phyloP scores from a whole-genome alignment of 805 yeast species.

The Kregervanrija delftensis region DNA sequence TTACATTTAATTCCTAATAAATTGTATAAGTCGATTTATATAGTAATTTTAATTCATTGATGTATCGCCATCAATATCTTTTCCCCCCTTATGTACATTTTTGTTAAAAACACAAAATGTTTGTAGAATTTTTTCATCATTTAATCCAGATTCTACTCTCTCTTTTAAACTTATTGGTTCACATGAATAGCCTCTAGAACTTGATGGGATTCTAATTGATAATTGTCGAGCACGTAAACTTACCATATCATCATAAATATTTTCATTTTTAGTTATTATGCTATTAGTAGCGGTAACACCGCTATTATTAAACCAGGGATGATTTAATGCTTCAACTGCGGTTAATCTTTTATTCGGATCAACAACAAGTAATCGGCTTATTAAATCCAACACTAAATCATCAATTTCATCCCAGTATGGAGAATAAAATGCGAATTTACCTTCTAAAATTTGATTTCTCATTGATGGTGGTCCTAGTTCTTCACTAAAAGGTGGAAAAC shows the following conservation, averaged over 20 bases:
- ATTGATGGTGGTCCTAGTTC: conserved; percentile 74
- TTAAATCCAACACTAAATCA: conserved; percentile 60
- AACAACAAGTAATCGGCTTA: conserved; percentile 52
- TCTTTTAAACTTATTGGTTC: conserved; percentile 24
- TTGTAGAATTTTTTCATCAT: conserved; percentile 18
- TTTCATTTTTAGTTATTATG: neutral
- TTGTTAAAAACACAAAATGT: conserved; percentile 5
- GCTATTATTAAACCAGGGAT: conserved; percentile 35
- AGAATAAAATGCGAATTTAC: conserved; percentile 65
- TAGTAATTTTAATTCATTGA: neutral
- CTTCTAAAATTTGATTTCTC: conserved; percentile 66
- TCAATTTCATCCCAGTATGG: conserved; percentile 74
- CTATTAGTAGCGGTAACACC: neutral
- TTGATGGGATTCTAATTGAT: conserved; percentile 19
- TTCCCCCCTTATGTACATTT: neutral
- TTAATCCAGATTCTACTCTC: conserved; percentile 18
- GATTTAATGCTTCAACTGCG: conserved; percentile 32
- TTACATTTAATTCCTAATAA: too few relatives aligned
- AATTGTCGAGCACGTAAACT: conserved; percentile 10
- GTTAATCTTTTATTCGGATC: conserved; percentile 39
- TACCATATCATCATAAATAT: conserved; percentile 2
- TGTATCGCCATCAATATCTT: conserved; percentile 5
- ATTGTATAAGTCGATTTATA: too few relatives aligned
- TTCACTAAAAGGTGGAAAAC: conserved; percentile 81
- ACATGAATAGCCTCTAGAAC: conserved; percentile 18